Conservation (phyloP, 2,329 filamentous ascomycete genomes). For the Colletotrichum aenigma region DNA sequence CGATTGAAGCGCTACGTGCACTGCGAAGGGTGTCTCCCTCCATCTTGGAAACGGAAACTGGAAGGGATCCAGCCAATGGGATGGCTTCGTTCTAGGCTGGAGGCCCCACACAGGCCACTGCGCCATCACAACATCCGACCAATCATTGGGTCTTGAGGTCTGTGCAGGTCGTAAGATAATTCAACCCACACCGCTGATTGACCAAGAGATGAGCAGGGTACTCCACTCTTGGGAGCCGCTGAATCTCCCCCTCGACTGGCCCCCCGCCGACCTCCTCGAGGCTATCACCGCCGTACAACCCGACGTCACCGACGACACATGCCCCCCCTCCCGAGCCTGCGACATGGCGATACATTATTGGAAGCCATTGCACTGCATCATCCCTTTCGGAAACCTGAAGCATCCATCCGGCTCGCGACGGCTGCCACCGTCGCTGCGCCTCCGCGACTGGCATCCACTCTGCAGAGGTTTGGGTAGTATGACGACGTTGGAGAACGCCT, state of each 20-base stretch:
- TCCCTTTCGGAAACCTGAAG: neutral
- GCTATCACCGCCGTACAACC: neutral
- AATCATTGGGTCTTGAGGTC: neutral
- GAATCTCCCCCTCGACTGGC: neutral
- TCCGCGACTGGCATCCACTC: neutral
- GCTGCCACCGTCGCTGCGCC: neutral
- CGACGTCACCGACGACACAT: neutral
- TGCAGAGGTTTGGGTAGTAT: neutral
- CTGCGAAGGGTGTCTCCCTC: no score
- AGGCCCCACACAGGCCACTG: no score
- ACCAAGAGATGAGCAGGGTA: neutral
- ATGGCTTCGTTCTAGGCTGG: no score
- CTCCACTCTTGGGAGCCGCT: neutral
- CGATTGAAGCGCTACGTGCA: no score
- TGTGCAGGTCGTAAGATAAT: neutral
- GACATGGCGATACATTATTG: neutral
- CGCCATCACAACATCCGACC: neutral
- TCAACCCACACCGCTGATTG: neutral
- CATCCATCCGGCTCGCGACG: neutral
- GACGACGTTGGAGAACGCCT: neutral
- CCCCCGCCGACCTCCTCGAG: neutral
- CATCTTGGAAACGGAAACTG: no score
- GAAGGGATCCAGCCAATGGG: no score
- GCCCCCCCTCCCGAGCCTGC: neutral
- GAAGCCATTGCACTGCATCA: neutral